These are phyloP conservation scores for Lactarius deliciosus DNA, from an alignment of 768 basidiomycete species.

Conservation along the genomic window DNA sequence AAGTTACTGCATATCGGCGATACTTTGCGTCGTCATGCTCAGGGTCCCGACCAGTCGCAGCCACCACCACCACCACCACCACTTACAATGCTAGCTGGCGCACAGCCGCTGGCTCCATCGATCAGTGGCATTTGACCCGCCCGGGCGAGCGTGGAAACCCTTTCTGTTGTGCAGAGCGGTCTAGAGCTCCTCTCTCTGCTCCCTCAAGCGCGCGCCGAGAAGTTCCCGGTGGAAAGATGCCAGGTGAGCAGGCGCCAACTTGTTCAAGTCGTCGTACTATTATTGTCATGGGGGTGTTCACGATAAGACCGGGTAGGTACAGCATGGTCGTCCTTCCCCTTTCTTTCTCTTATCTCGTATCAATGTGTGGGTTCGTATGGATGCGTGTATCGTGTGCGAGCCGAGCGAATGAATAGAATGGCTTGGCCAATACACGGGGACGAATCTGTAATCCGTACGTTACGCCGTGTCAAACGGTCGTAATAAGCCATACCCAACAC, in stretches of 20 bases:
- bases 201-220: neutral
- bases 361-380: neutral
- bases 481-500: no score
- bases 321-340: neutral
- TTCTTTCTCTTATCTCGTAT: neutral
- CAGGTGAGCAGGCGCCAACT: neutral
- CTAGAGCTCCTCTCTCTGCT: neutral
- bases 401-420: neutral
- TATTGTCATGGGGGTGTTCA: neutral
- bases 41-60: neutral
- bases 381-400: neutral
- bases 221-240: neutral
- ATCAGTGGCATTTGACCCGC: neutral
- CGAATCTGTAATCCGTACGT: neutral
- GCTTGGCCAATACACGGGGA: no score
- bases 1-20: neutral
- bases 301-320: neutral
- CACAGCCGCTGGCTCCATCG: neutral
- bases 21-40: neutral
- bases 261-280: neutral
- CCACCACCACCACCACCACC: neutral
- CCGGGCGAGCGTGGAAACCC: neutral
- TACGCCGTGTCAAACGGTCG: no score
- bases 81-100: neutral
- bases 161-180: neutral